phyloP scores from a whole-genome alignment of 2,329 filamentous ascomycete species.

The Fusarium brevicatenulatum region DNA sequence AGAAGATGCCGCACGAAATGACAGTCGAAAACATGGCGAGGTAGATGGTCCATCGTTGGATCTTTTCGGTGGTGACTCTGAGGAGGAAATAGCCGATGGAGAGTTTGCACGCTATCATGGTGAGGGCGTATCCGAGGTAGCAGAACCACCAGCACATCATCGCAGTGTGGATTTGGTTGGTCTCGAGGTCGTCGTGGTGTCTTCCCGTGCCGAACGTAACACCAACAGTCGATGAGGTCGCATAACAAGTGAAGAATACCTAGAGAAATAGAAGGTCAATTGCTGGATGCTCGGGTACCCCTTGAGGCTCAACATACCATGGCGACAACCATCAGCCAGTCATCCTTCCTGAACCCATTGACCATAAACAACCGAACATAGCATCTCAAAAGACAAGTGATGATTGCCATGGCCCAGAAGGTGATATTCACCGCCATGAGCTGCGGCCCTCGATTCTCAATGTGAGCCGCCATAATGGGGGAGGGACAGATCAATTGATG shows the following conservation, averaged over 20 bases:
- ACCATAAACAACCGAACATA: slow-evolving; percentile 49
- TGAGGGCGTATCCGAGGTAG: slow-evolving; percentile 42
- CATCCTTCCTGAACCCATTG: slow-evolving; percentile 50
- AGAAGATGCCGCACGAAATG: slow-evolving; percentile 45
- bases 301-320: slow-evolving; percentile 33
- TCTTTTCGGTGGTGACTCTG: slow-evolving; percentile 42
- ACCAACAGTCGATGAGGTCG: slow-evolving; percentile 37
- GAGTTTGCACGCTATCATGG: slow-evolving; percentile 47
- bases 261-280: slow-evolving; percentile 36
- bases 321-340: slow-evolving; percentile 51
- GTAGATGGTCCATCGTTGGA: slow-evolving; percentile 43
- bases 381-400: slow-evolving; percentile 45
- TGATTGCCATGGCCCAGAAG: slow-evolving; percentile 41
- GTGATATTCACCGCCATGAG: slow-evolving; percentile 48
- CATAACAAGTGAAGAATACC: slow-evolving; percentile 33
- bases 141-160: slow-evolving; percentile 48
- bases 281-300: background rate
- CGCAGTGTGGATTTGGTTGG: slow-evolving; percentile 39
- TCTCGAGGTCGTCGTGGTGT: slow-evolving; percentile 45
- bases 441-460: slow-evolving; percentile 46
- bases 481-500: background rate
- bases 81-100: slow-evolving; percentile 51
- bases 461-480: slow-evolving; percentile 17
- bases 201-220: slow-evolving; percentile 51
- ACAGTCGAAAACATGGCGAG: slow-evolving; percentile 43